Base-by-base conservation (phyloP, 768 basidiomycete genomes). In the Tylopilus cervinicoccineus region DNA sequence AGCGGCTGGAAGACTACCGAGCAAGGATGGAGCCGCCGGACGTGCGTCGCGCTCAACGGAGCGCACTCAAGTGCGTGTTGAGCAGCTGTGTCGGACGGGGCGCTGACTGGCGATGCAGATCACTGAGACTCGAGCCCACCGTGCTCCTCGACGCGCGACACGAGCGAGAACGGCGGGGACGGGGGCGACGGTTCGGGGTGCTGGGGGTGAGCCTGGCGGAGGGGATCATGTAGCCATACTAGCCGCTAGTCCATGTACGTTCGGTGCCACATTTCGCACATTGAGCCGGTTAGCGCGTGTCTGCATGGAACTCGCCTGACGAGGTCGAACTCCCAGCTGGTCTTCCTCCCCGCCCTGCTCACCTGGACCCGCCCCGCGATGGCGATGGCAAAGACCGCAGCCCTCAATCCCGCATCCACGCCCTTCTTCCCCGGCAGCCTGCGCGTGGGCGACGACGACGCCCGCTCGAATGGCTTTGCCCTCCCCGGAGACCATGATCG, bases 351-450 rank as follows among this genome's bases (percentile, higher is more conserved):
- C n/a, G n/a, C n/a, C n/a, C n/a, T n/a, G n/a, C n/a, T n/a, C n/a
- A n/a, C n/a, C n/a, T n/a, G n/a, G n/a, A n/a, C n/a, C n/a, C n/a
- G n/a, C n/a, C n/a, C n/a, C n/a, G n/a, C n/a, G n/a, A n/a, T n/a
- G n/a, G n/a, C n/a, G n/a, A 55, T 88, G 83, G 82, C 85, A 53
- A 82, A 80, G 76, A 86, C 81, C 60, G 83, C 79, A 60, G 76
- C 85, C 51, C 72, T 90, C 59, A 89, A 90, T 68, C 87, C 88
- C 55, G 76, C 86, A 53, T 91, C 88, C 50, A 82, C 82, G 65
- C 88, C 88, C 43, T 91, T 91, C 77, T 88, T 88, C 66, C 88
- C 88, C 52, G 85, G 84, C 46, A 59, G 48, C 46, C 63, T 79
- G 57, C 80, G 81, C 54, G 61, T 73, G 56, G 71, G 62, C 58